Evolutionary conservation across 495 filamentous ascomycete species (phyloP), one percentile per base, ranked within the genome.

Genomic region (Aspergillus sclerotioniger): DNA sequence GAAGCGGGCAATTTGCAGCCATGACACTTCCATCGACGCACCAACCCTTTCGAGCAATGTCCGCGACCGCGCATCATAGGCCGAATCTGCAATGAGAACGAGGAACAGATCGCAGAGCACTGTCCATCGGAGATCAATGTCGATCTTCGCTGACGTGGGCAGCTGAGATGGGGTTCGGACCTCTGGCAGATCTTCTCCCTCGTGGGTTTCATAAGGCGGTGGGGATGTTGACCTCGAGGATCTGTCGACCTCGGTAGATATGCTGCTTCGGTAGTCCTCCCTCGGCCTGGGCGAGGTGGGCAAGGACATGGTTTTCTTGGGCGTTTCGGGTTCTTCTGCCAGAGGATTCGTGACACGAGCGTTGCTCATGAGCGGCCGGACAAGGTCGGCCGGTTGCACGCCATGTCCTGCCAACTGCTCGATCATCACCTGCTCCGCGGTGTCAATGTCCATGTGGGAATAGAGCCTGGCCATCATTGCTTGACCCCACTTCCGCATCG

Each of bases 41-140:
- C 88, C 92, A 1, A 98, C 91, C 44, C 81, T 80, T 73, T 98
- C 95, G 0, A 99, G 81, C 50, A 99, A 76, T 17, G 85, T 81
- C 60, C 94, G 85, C 3, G 95, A 97, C 32, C 94, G 86, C 6
- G 92, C 81, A 70, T 99, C 94, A 70, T 99, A 99, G 21, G 88
- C 79, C 3, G 91, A 92, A 69, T 98, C 92, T n/a, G 94, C 87
- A 62, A 98, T 92, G 20, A 99, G 82, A 6, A 96, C 85, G 16
- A 99, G 82, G 70, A 99, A 99, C 13, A 99, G 77, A 68, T 99
- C 94, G 69, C 94, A 99, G 6, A 99, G 86, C 8, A 97, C 88
- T 0, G 94, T 99, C 94, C 94, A 99, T 35, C 94, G 87, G 53
- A 99, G 79, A 68, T 99, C 94, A 51, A 99, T 96, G 63, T 98